Evolutionary conservation across 2,329 filamentous ascomycete species (phyloP).

Genomic region (Tolypocladium capitatum): DNA sequence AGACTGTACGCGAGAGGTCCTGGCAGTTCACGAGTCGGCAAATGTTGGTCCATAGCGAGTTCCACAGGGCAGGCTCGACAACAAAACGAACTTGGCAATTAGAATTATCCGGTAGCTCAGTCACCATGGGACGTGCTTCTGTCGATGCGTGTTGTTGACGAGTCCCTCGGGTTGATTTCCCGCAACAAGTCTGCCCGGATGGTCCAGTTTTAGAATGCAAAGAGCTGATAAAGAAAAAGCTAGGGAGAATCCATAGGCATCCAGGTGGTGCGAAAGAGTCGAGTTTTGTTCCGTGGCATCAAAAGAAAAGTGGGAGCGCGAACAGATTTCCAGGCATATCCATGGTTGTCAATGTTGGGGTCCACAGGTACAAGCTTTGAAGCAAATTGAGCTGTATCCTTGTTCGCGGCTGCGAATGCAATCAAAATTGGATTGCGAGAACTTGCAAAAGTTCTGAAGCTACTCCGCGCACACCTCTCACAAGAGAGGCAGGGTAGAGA

Average conservation of each 20-base stretch:
- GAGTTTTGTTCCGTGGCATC: neutral
- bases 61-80: neutral
- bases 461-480: neutral
- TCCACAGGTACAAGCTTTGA: neutral
- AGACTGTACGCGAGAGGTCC: slow-evolving; percentile 1
- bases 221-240: neutral
- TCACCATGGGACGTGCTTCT: neutral
- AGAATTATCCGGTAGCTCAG: neutral
- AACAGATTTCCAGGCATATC: neutral
- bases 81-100: neutral
- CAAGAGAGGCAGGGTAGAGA: neutral
- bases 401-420: slow-evolving; percentile 11
- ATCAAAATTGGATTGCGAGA: slow-evolving; percentile 11
- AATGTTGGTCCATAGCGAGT: neutral
- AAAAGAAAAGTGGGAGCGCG: neutral
- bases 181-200: neutral
- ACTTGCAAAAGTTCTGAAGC: slow-evolving; percentile 4
- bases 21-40: neutral
- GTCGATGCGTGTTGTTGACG: neutral
- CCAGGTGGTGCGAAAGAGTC: neutral
- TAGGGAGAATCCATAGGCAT: neutral
- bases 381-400: neutral
- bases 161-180: neutral
- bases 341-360: neutral
- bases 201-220: neutral